Conservation (phyloP, 2,329 filamentous ascomycete species). For the Ramularia endophylla region DNA sequence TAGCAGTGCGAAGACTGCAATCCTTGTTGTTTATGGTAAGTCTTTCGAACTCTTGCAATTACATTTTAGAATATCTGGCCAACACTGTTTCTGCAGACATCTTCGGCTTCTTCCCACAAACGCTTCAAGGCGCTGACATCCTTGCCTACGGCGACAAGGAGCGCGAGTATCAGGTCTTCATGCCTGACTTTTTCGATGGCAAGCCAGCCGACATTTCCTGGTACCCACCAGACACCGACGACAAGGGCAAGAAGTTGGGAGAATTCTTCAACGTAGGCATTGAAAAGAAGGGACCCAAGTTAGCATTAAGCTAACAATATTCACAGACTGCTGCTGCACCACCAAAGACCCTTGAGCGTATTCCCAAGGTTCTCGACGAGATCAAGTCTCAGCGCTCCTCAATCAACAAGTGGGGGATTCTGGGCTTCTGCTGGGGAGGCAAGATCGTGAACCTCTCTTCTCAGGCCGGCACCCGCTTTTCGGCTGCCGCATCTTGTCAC, state of each 20-base stretch:
- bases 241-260: slow-evolving; percentile 55
- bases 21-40: slow-evolving; percentile 49
- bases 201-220: slow-evolving; percentile 53
- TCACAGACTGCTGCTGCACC: slow-evolving; percentile 46
- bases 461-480: slow-evolving; percentile 48
- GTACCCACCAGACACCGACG: slow-evolving; percentile 48
- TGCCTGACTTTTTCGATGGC: slow-evolving; percentile 87
- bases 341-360: slow-evolving; percentile 50
- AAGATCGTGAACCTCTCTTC: slow-evolving; percentile 53
- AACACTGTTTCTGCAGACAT: slow-evolving; percentile 42
- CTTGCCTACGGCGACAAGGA: slow-evolving; percentile 58
- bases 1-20: slow-evolving; percentile 49
- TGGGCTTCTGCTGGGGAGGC: slow-evolving; percentile 55
- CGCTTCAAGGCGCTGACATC: slow-evolving; percentile 58
- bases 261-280: slow-evolving; percentile 48
- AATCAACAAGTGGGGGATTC: slow-evolving; percentile 52
- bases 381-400: slow-evolving; percentile 43
- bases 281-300: not conserved
- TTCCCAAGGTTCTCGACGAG: slow-evolving; percentile 51
- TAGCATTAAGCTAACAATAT: slow-evolving; percentile 3
- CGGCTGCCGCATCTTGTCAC: slow-evolving; percentile 51
- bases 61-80: not conserved
- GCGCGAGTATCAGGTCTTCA: slow-evolving; percentile 74
- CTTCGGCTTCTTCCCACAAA: slow-evolving; percentile 60
- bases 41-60: not conserved